Evolutionary conservation across 2,329 filamentous ascomycete genomes (phyloP), one percentile per base, ranked within the genome.

Genomic region (Colletotrichum sp.): DNA sequence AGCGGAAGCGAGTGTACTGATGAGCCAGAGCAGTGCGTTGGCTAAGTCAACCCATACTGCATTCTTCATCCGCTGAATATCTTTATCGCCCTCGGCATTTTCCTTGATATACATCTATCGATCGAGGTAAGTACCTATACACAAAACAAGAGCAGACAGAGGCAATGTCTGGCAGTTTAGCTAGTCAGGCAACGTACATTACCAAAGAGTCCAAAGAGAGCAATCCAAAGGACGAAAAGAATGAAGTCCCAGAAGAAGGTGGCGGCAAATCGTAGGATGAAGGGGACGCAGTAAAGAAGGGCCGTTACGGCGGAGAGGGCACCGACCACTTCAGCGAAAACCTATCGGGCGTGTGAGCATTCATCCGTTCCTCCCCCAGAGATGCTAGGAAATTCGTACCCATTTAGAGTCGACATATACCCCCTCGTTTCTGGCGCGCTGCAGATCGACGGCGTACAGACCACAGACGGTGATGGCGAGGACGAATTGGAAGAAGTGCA

Each of bases 131-230:
- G 30, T 64, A 28, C 28, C 28, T 28, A 64, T 39, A 64, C 16
- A 13, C n/a, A 8, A 30, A 32, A 30, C 8, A 21, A 64, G 16
- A 39, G 62, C 32, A 39, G 13, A 36, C 12, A 18, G 16, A 65
- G 36, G 28, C 30, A 34, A 39, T 26, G 60, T 18, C 28, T 28
- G 18, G 28, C 13, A 34, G n/a, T 10, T 7, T 26, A 16, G 34
- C 15, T 18, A 44, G 13, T 13, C 24, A 39, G 62, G 16, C 21
- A 10, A 79, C 84, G 30, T 82, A 89, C 92, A 80, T 90, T 92
- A 70, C 93, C 96, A 82, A 98, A 98, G 76, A 97, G 87, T 21
- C 95, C 96, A 83, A 98, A 98, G 7, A 97, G 88, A 3, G 92
- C 91, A 76, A 95, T 92, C 93, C 95, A 98, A 34, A 98, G 90